Percentiles rank a stretch among this genome's conserved stretches.
These are phyloP conservation scores for Exserohilum rostratum DNA, from an alignment of 2,329 filamentous ascomycete genomes.

Conservation along the genomic window DNA sequence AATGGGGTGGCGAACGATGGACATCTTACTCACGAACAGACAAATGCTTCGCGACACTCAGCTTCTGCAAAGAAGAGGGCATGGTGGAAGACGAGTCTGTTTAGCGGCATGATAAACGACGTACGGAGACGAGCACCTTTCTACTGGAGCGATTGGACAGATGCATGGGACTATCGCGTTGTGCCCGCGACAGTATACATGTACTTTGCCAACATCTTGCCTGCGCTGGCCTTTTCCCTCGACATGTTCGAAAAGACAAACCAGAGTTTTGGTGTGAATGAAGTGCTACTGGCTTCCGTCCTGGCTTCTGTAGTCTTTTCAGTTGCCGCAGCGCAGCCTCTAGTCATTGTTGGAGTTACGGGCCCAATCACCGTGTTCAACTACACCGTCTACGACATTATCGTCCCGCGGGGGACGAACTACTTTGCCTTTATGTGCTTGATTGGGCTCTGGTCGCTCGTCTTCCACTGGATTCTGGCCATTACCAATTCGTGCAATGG, in stretches of 20 bases:
- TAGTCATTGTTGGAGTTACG: constrained; percentile 90
- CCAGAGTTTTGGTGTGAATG: constrained; percentile 86
- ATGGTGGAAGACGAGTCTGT: constrained; percentile 79
- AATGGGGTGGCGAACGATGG: constrained; percentile 3
- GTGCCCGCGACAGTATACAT: constrained; percentile 87
- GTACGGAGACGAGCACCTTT: constrained; percentile 74
- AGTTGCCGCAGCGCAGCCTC: constrained; percentile 78
- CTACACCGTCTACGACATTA: constrained; percentile 91
- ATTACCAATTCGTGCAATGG: constrained; percentile 86
- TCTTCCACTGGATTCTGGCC: constrained; percentile 84
- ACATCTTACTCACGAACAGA: constrained; percentile 22
- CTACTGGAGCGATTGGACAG: constrained; percentile 81
- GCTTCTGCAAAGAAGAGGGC: constrained; percentile 23
- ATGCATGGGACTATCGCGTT: constrained; percentile 90
- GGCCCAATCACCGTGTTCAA: constrained; percentile 95
- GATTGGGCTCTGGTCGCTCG: constrained; percentile 85
- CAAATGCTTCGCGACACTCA: constrained; percentile 22
- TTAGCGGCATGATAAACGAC: constrained; percentile 81
- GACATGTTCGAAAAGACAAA: constrained; percentile 92
- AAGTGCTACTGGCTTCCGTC: constrained; percentile 85
- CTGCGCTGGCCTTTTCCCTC: constrained; percentile 84
- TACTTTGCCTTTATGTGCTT: constrained; percentile 92
- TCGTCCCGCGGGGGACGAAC: constrained; percentile 75
- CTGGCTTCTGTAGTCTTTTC: constrained; percentile 82
- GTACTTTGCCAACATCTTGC: constrained; percentile 93